phyloP scores from a whole-genome alignment of 192 early-diverging fungal species.

The Backusella sp. region DNA sequence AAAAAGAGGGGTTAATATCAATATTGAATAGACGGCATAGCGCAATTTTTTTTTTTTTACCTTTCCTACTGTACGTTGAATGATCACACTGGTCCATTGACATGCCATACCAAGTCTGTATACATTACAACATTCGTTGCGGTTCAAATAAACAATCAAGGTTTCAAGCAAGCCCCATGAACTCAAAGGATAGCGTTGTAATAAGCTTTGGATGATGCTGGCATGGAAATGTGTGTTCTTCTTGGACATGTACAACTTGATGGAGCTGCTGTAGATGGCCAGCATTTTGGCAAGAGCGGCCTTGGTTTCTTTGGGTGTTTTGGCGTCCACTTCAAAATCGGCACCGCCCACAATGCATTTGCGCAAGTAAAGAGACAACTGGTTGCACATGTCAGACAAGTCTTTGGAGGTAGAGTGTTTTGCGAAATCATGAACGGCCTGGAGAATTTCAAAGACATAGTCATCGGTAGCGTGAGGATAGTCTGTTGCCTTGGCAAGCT shows the following conservation, averaged over 20 bases:
- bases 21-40: too few species aligned
- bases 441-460: slow-evolving; percentile 58
- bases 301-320: slow-evolving; percentile 31
- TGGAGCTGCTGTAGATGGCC: slow-evolving; percentile 53
- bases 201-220: slow-evolving; percentile 65
- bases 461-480: slow-evolving; percentile 58
- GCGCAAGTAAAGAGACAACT: slow-evolving; percentile 57
- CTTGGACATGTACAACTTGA: slow-evolving; percentile 74
- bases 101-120: slow-evolving; percentile 67
- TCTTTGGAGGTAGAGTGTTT: slow-evolving; percentile 55
- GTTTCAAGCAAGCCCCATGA: slow-evolving; percentile 61
- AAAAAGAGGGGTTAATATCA: background rate
- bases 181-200: slow-evolving; percentile 56
- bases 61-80: slow-evolving; percentile 42
- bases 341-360: slow-evolving; percentile 53
- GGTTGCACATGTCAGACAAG: slow-evolving; percentile 50
- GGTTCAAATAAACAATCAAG: slow-evolving; percentile 53
- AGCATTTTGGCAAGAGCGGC: slow-evolving; percentile 40
- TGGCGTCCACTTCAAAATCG: slow-evolving; percentile 41
- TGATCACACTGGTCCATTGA: slow-evolving; percentile 37
- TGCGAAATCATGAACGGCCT: slow-evolving; percentile 72
- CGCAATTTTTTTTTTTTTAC: background rate
- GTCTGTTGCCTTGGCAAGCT: slow-evolving; percentile 61
- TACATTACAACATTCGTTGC: slow-evolving; percentile 53
- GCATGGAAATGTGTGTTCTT: slow-evolving; percentile 69